Evolutionary conservation across 2,329 filamentous ascomycete species (phyloP).

Genomic region (Sporothrix inflata): DNA sequence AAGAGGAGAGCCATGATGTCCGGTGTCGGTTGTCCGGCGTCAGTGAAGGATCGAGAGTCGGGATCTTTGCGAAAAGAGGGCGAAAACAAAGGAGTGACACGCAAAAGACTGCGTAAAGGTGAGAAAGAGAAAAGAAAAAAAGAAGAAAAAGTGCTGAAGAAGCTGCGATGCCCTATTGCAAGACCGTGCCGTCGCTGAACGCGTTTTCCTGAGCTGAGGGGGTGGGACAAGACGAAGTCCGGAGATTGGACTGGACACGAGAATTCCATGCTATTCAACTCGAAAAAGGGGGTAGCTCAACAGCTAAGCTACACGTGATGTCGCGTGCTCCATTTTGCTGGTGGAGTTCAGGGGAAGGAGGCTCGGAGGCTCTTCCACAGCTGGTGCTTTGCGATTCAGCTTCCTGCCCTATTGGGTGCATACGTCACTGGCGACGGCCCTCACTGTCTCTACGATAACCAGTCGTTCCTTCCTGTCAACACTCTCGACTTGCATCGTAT

Average conservation of each 20-base stretch:
- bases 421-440: conserved; percentile 16
- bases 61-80: background rate
- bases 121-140: background rate
- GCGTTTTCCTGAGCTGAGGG: background rate
- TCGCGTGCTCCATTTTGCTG: conserved; percentile 13
- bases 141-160: background rate
- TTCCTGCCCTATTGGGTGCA: background rate
- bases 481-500: background rate
- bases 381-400: background rate
- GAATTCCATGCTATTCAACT: background rate
- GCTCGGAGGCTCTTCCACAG: background rate
- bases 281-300: conserved; percentile 16
- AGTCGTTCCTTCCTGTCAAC: background rate
- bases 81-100: background rate
- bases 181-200: background rate
- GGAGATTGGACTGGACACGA: conserved; percentile 3
- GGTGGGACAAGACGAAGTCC: background rate
- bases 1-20: conserved; percentile 21
- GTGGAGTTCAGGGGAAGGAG: background rate
- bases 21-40: background rate
- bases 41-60: background rate
- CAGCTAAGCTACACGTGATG: conserved; percentile 20
- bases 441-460: background rate
- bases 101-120: background rate
- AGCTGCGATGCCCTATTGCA: background rate